Evolutionary conservation across 1,139 yeast genomes (phyloP), one percentile per base, ranked within the genome.

Genomic region (Kodamaea sp.): DNA sequence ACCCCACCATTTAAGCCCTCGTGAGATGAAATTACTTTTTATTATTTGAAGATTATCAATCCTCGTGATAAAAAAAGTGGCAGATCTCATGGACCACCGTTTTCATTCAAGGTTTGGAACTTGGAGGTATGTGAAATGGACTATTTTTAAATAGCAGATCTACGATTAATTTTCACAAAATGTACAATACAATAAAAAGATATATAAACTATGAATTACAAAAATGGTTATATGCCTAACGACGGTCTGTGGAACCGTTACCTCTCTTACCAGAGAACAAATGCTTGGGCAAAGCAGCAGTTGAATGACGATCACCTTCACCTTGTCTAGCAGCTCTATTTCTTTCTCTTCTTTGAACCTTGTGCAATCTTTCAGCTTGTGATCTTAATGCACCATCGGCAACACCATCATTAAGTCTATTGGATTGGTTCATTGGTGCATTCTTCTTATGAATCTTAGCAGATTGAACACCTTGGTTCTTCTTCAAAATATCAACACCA

Each of bases 181-280:
- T 36, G 36, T 36, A 36, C 29, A 33, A 33, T 34, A 32, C 40
- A 32, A 37, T 30, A 20, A 8, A n/a, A 35, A 24, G 26, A 35
- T 24, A 31, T 31, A 8, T 8, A 27, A 29, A 24, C 23, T 30
- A 32, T 24, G 32, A 27, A 34, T 27, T 25, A 34, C 26, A 33
- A 36, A 29, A 20, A 24, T 27, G n/a, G 10, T 3, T 29, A 15
- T 28, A 30, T 35, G 35, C 37, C 49, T 68, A 80, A 70, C 88
- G 81, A 63, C 78, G 74, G 64, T 84, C 92, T 50, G 86, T 84
- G 58, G 84, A 83, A 62, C 96, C 96, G 60, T 79, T 80, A 73
- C 96, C 92, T 72, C 97, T 82, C 78, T 94, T 92, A 70, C 99
- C 99, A 58, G 90, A 72, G 73, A 84, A 86, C 75, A 92, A 75